A percentile compares a stretch with the other conserved stretches of the same genome.
Conservation (phyloP, 192 early-diverging fungal genomes). For the Spizellomyces sp. region DNA sequence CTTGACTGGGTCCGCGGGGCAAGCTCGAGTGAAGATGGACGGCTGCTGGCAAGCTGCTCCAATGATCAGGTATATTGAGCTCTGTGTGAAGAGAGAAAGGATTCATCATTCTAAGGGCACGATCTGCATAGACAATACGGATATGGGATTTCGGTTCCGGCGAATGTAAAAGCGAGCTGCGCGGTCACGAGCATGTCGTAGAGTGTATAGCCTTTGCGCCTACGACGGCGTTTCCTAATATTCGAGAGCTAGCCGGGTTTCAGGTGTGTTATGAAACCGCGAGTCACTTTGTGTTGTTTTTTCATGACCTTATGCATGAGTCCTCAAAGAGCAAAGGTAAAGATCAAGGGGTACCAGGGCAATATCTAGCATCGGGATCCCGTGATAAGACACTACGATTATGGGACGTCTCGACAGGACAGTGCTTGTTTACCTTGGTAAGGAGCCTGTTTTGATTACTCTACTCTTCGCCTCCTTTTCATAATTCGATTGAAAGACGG, state of each 20-base stretch:
- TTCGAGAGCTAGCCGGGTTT: slow-evolving; percentile 72
- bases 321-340: slow-evolving; percentile 4
- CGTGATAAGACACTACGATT: slow-evolving; percentile 90
- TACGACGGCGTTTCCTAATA: slow-evolving; percentile 56
- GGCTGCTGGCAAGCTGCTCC: slow-evolving; percentile 72
- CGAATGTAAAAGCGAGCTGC: slow-evolving; percentile 75
- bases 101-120: not conserved
- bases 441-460: not conserved
- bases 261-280: slow-evolving; percentile 21
- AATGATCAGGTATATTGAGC: slow-evolving; percentile 74
- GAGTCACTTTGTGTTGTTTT: too few species aligned
- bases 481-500: slow-evolving; percentile 15
- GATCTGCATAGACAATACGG: slow-evolving; percentile 66
- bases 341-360: slow-evolving; percentile 57
- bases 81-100: not conserved
- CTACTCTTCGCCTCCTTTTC: slow-evolving; percentile 24
- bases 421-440: slow-evolving; percentile 87
- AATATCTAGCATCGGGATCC: slow-evolving; percentile 80
- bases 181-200: slow-evolving; percentile 95
- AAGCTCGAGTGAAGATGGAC: slow-evolving; percentile 70
- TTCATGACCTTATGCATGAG: too few species aligned
- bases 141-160: slow-evolving; percentile 78
- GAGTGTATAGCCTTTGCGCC: slow-evolving; percentile 90
- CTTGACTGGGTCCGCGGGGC: slow-evolving; percentile 86
- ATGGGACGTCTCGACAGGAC: slow-evolving; percentile 37